These are phyloP conservation scores for Carex cristatella DNA, from an alignment of 176 grass and related monocot species.

Conservation along the genomic window DNA sequence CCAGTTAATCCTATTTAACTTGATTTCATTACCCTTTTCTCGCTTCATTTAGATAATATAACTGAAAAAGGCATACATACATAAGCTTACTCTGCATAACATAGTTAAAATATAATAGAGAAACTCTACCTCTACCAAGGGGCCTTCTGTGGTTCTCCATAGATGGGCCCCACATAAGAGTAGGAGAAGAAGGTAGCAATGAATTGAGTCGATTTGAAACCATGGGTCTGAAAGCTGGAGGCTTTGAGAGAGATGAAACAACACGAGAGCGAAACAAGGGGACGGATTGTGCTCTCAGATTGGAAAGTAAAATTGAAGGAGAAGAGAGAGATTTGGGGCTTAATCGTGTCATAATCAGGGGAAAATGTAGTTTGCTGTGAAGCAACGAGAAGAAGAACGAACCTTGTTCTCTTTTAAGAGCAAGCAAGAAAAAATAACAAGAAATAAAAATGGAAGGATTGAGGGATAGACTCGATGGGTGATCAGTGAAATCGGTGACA, in stretches of 20 bases:
- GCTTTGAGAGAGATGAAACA: conserved; percentile 20
- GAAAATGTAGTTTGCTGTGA: neutral
- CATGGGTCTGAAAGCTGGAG: conserved; percentile 27
- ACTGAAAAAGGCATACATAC: neutral
- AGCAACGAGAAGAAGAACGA: neutral
- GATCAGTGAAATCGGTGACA: too few relatives aligned
- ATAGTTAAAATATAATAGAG: neutral
- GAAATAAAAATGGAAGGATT: too few relatives aligned
- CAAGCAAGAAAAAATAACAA: too few relatives aligned
- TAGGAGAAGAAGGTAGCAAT: neutral
- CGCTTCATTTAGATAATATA: neutral
- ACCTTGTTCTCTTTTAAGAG: too few relatives aligned
- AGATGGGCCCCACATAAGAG: conserved; percentile 1
- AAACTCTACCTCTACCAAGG: conserved; percentile 35
- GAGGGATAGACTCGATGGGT: too few relatives aligned
- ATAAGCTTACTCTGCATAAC: neutral
- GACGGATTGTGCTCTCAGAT: conserved; percentile 1
- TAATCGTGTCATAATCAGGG: neutral
- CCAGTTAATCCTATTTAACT: neutral
- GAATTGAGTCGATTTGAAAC: conserved; percentile 19
- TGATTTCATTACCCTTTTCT: neutral
- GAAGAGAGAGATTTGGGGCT: neutral
- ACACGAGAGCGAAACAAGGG: conserved; percentile 16
- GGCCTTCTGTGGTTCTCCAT: conserved; percentile 18
- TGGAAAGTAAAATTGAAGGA: conserved; percentile 9